phyloP scores from a whole-genome alignment of 1,284 basidiomycete genomes.

The Inonotus obliquus region DNA sequence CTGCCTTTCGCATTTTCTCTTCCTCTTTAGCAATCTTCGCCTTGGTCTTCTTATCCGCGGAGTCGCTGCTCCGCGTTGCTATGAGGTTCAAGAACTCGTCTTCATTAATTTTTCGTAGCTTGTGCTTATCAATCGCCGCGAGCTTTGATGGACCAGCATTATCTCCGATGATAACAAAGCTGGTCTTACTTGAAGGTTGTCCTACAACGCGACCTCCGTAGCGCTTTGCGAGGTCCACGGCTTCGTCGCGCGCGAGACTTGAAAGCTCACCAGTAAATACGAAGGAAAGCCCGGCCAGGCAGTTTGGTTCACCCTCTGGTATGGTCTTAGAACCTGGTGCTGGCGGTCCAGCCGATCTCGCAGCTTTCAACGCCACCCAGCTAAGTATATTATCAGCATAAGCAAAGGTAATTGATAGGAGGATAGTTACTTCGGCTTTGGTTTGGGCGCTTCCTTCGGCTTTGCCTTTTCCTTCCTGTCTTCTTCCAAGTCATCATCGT shows the following conservation, averaged over 20 bases:
- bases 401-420: slow-evolving; percentile 4
- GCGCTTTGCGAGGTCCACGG: slow-evolving; percentile 84
- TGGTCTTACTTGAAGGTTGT: slow-evolving; percentile 88
- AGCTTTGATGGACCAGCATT: slow-evolving; percentile 89
- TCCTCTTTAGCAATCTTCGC: slow-evolving; percentile 84
- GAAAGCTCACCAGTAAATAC: slow-evolving; percentile 95
- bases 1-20: slow-evolving; percentile 66
- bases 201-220: slow-evolving; percentile 89
- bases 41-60: slow-evolving; percentile 72
- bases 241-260: slow-evolving; percentile 86
- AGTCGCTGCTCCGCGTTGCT: slow-evolving; percentile 48
- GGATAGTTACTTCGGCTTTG: slow-evolving; percentile 29
- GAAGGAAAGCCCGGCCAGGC: slow-evolving; percentile 83
- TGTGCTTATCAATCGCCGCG: slow-evolving; percentile 77
- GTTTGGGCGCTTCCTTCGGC: slow-evolving; percentile 10
- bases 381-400: slow-evolving; percentile 29
- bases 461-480: slow-evolving; percentile 26
- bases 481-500: slow-evolving; percentile 23
- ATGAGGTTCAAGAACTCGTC: slow-evolving; percentile 88
- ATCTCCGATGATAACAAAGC: slow-evolving; percentile 85
- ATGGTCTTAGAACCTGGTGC: slow-evolving; percentile 81
- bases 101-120: slow-evolving; percentile 75
- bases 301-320: slow-evolving; percentile 75
- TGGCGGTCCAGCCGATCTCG: slow-evolving; percentile 65
- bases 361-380: slow-evolving; percentile 62